Base-by-base conservation (phyloP, 805 yeast species). In the Ogataea paradorogensis region DNA sequence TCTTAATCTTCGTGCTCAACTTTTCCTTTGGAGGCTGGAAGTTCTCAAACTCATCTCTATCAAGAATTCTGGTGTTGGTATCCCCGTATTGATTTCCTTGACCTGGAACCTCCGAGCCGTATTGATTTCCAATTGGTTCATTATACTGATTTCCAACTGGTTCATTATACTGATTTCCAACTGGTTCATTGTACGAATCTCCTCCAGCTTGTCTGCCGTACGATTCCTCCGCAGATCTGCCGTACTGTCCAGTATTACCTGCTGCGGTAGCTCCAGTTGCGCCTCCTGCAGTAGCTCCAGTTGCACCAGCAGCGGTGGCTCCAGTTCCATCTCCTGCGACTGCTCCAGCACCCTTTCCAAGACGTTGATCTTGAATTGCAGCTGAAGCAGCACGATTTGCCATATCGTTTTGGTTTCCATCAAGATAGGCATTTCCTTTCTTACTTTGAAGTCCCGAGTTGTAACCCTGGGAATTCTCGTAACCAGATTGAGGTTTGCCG, bases 341-440 rank as follows among this genome's bases (percentile, higher is more conserved):
- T 21, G 33, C n/a, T n/a, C n/a, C n/a, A n/a, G n/a, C 28, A 11
- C 30, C 40, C 14, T 32, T 23, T 26, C 37, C 37, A 14, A 18
- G 24, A 7, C 44, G 40, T 18, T 30, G 37, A 16, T 45, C 48
- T 23, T 47, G 40, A 18, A 43, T 18, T 3, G 51, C 50, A 10
- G 43, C 35, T 15, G 38, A 27, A 9, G 57, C 55, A 15, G 57
- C 52, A 22, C 33, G 44, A 22, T 27, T 45, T 20, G 55, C 55
- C 37, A 44, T 35, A 10, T 43, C 22, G 24, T 51, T 51, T 33
- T 51, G 49, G 33, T 43, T 43, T 6, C 38, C 30, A 15, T 44
- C 37, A 30, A 51, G 29, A 15, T 47, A 34, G 8, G 45, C 42
- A 24, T 50, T 48, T 14, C 45, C 41, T 9, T 28, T 35, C 15